Base-by-base conservation (phyloP, 1,284 basidiomycete species). In the Cutaneotrichosporon spelunceum region DNA sequence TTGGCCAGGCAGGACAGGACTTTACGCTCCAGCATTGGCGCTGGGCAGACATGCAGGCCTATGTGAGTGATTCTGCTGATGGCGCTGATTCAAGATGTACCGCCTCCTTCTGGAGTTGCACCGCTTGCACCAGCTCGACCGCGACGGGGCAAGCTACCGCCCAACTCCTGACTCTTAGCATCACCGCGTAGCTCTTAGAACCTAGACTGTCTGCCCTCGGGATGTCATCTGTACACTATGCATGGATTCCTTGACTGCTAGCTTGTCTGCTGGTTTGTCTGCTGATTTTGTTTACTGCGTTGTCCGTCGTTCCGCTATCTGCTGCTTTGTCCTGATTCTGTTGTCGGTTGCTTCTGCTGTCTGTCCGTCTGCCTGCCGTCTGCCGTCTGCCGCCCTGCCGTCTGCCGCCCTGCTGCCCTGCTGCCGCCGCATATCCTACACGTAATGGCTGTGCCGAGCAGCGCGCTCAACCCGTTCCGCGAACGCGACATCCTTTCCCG, bases 11-110 rank as follows among this genome's bases (percentile, higher is more conserved):
- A 0, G 82, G 81, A 4, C 77, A 77, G 52, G 64, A 75, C 45
- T 83, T 81, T 69, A 77, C 81, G 1, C 67, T 75, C 33, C 68
- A 77, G 21, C 76, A 82, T 64, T 82, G 81, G 81, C 71, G 80
- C 52, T 79, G 76, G 77, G 75, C 76, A 34, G 79, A 81, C 65
- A 80, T 82, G 79, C 79, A 81, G 68, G 79, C 79, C 16, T 81
- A 80, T 63, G 76, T 79, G 68, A 71, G 76, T 70, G 14, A 27
- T 47, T 21, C 21, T 11, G 3, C 7, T 29, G 13, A 8, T 9
- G 7, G 7, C 14, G 33, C 55, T 55, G 21, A 34, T 44, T 2
- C 4, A 61, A 79, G 73, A 78, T 72, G 67, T 78, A 75, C 68
- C 69, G 78, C 19, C 63, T 79, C n/a, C 45, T 79, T 19, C 65